phyloP scores from a whole-genome alignment of 345 rosid species.

The Eucalyptus marginata region DNA sequence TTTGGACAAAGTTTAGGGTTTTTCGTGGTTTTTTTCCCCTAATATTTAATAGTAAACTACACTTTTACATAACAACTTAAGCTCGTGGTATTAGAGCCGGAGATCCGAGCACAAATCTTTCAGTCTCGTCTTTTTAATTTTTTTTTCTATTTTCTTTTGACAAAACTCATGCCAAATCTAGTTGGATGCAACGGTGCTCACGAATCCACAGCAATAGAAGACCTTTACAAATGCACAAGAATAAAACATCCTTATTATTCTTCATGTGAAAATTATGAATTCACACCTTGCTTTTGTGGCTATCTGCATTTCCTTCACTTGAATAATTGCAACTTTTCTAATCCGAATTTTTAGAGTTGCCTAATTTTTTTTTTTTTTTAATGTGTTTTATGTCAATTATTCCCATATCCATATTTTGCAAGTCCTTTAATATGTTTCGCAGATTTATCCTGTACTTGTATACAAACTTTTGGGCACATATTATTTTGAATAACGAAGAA shows the following conservation, averaged over 20 bases:
- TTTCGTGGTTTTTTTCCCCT: too few species aligned
- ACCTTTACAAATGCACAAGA: not conserved
- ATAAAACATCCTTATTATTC: not conserved
- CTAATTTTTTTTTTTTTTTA: not conserved
- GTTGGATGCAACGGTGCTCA: not conserved
- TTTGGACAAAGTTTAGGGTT: too few species aligned
- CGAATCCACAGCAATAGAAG: not conserved
- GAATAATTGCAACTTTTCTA: too few species aligned
- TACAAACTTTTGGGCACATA: not conserved
- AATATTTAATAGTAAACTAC: too few species aligned
- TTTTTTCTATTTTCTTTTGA: too few species aligned
- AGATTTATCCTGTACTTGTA: not conserved
- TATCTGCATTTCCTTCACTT: too few species aligned
- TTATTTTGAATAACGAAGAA: too few species aligned
- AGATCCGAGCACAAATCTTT: too few species aligned
- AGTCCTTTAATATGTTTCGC: not conserved
- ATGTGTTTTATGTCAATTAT: too few species aligned
- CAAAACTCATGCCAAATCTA: not conserved
- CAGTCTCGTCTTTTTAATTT: fast-evolving
- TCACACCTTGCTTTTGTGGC: too few species aligned
- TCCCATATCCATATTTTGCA: too few species aligned
- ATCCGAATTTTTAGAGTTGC: not conserved
- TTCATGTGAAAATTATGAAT: not conserved
- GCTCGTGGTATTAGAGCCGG: not conserved
- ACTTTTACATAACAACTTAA: too few species aligned